phyloP scores from a whole-genome alignment of 2,329 filamentous ascomycete species.

The Seiridium unicorne region DNA sequence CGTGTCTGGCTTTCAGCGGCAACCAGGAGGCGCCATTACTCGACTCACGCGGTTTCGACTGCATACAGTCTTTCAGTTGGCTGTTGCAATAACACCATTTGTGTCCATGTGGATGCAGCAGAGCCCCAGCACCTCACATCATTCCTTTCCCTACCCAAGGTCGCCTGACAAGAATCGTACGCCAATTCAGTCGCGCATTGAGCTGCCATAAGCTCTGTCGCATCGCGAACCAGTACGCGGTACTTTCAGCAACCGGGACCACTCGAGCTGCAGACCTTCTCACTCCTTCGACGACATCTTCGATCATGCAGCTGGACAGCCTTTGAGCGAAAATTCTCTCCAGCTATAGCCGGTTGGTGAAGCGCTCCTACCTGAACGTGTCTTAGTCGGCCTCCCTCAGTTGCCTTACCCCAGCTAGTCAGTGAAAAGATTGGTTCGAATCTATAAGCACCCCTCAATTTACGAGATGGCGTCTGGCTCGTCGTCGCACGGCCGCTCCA shows the following conservation, averaged over 20 bases:
- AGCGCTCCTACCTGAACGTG: constrained; percentile 1
- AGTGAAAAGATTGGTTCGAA: neutral
- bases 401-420: constrained; percentile 2
- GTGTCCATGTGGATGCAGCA: constrained; percentile 7
- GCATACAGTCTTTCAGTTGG: neutral
- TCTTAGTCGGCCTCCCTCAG: neutral
- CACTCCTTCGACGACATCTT: constrained; percentile 9
- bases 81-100: neutral
- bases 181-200: too few relatives aligned
- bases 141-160: neutral
- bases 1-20: neutral
- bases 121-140: neutral
- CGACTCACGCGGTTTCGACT: neutral
- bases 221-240: too few relatives aligned
- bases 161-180: too few relatives aligned
- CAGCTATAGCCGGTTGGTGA: constrained; percentile 29
- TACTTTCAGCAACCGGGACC: neutral
- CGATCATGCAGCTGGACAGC: constrained; percentile 32
- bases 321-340: constrained; percentile 27
- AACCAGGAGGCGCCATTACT: neutral
- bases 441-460: constrained; percentile 10
- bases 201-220: too few relatives aligned
- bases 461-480: constrained; percentile 27
- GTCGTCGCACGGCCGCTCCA: constrained; percentile 46
- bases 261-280: neutral